Conservation (phyloP, 1,284 basidiomycete genomes). For the Apiotrichum gamsii region DNA sequence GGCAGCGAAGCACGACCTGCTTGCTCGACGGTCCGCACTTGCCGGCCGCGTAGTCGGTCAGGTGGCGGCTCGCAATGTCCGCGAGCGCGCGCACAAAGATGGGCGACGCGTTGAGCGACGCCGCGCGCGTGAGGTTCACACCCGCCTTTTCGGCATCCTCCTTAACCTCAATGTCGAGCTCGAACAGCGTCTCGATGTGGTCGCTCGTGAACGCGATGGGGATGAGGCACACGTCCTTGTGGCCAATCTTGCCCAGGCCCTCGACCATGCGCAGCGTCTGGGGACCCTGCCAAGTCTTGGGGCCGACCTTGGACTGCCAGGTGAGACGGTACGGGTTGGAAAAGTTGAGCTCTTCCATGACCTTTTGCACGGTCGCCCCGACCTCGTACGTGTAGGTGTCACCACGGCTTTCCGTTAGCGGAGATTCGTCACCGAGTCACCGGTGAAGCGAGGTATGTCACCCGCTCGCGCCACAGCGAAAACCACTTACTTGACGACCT, state of each 20-base stretch:
- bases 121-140: slow-evolving; percentile 82
- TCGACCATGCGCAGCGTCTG: slow-evolving; percentile 90
- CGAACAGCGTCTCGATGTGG: slow-evolving; percentile 97
- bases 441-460: too few relatives aligned
- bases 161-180: slow-evolving; percentile 89
- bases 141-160: slow-evolving; percentile 88
- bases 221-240: slow-evolving; percentile 80
- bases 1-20: slow-evolving; percentile 85
- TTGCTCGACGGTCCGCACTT: slow-evolving; percentile 58
- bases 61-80: slow-evolving; percentile 80
- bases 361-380: slow-evolving; percentile 81
- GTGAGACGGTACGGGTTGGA: slow-evolving; percentile 74
- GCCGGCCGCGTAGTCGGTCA: slow-evolving; percentile 55
- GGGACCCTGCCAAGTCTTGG: slow-evolving; percentile 96
- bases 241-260: slow-evolving; percentile 80
- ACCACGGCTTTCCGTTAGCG: slow-evolving; percentile 68
- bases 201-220: slow-evolving; percentile 99
- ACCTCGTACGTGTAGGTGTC: slow-evolving; percentile 97
- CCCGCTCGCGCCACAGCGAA: background rate
- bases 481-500: slow-evolving; percentile 66
- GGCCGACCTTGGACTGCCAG: slow-evolving; percentile 98
- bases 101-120: slow-evolving; percentile 95
- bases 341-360: slow-evolving; percentile 77
- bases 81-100: slow-evolving; percentile 95
- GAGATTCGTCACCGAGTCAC: background rate